Conservation (phyloP, 805 yeast genomes). For the Wickerhamomyces silvicola region DNA sequence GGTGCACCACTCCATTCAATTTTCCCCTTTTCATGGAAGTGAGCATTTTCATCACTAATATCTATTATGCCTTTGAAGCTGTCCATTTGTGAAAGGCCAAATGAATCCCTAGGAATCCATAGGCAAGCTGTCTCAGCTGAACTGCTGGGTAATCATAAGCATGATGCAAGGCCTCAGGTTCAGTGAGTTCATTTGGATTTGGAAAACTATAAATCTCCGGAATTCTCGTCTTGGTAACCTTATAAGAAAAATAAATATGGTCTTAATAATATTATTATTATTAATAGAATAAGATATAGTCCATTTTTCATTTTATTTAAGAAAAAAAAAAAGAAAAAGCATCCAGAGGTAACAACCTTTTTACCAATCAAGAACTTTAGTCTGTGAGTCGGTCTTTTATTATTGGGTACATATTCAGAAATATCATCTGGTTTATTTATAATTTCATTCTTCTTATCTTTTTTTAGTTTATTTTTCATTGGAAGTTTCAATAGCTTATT, state of each 20-base stretch:
- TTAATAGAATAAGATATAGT: no score
- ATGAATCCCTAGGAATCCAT: slow-evolving; percentile 90
- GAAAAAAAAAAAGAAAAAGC: no score
- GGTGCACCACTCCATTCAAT: slow-evolving; percentile 46
- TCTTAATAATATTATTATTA: slow-evolving; percentile 46
- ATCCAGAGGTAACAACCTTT: slow-evolving; percentile 53
- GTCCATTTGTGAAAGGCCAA: slow-evolving; percentile 66
- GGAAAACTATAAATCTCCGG: slow-evolving; percentile 56
- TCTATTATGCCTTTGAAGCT: slow-evolving; percentile 49
- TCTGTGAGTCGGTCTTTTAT: slow-evolving; percentile 60
- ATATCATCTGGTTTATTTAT: slow-evolving; percentile 43
- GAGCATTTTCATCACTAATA: slow-evolving; percentile 64
- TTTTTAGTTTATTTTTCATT: slow-evolving; percentile 54
- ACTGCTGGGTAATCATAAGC: slow-evolving; percentile 80
- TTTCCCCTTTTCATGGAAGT: slow-evolving; percentile 44
- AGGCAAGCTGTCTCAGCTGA: slow-evolving; percentile 63
- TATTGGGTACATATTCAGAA: slow-evolving; percentile 51
- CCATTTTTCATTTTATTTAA: no score
- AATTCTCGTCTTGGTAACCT: slow-evolving; percentile 39
- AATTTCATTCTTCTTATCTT: slow-evolving; percentile 55
- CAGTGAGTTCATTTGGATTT: slow-evolving; percentile 33
- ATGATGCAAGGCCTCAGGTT: slow-evolving; percentile 36
- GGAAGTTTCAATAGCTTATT: slow-evolving; percentile 53
- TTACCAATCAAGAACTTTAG: slow-evolving; percentile 39
- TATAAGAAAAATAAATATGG: slow-evolving; percentile 47